Evolutionary conservation across 177 flowering plant species (phyloP).

Genomic region (Vitis hybrid): DNA sequence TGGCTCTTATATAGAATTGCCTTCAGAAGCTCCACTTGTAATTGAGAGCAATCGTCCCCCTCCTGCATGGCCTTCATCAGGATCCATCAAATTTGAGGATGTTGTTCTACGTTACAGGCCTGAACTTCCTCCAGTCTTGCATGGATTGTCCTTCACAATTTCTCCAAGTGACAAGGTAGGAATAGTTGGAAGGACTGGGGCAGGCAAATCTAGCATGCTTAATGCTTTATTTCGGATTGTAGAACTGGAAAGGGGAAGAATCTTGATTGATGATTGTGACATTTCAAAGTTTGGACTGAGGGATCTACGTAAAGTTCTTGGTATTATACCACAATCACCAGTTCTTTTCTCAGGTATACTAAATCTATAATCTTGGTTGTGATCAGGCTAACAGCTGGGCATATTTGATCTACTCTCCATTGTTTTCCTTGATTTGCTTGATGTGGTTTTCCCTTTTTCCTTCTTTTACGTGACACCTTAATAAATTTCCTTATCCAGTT

Average conservation of each 20-base stretch:
- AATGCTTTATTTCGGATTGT: slow-evolving; percentile 95
- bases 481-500: neutral
- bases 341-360: slow-evolving; percentile 93
- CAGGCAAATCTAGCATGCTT: slow-evolving; percentile 98
- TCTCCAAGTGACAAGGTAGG: slow-evolving; percentile 89
- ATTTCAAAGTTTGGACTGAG: slow-evolving; percentile 74
- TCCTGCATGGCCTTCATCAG: slow-evolving; percentile 97
- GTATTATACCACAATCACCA: slow-evolving; percentile 96
- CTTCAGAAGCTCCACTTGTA: slow-evolving; percentile 83
- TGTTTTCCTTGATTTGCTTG: neutral
- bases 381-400: neutral
- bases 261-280: slow-evolving; percentile 78
- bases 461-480: too few relatives aligned
- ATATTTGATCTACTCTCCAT: neutral
- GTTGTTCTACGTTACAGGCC: slow-evolving; percentile 91
- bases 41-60: slow-evolving; percentile 86
- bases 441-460: neutral
- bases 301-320: slow-evolving; percentile 87
- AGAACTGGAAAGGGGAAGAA: slow-evolving; percentile 87
- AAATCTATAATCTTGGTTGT: neutral
- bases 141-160: slow-evolving; percentile 71
- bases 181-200: slow-evolving; percentile 97
- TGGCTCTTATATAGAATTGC: slow-evolving; percentile 84
- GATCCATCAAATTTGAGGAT: slow-evolving; percentile 78
- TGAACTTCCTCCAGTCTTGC: slow-evolving; percentile 93